Base-by-base conservation (phyloP, 441 rosid species). In the Manihot esculenta region DNA sequence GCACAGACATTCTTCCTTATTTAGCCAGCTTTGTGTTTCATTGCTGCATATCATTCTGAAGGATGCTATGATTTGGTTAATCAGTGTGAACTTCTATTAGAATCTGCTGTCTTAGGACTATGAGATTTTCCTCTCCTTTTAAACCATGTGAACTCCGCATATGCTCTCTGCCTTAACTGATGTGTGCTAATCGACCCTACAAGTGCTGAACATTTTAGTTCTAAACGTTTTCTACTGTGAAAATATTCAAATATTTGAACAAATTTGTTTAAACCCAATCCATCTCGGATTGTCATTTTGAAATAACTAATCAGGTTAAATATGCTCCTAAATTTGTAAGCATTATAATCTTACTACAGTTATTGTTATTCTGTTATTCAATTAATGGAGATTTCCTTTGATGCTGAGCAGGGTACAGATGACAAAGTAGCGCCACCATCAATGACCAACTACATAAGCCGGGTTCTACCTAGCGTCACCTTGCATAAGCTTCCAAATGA, bases 341-440 rank as follows among this genome's bases (percentile, higher is more conserved):
- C 21, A 11, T 27, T 27, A 30, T 65, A 18, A 41, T 49, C 13
- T 6, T 49, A 17, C 9, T n/a, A 33, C 1, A 30, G 24, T 30
- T 13, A 20, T 27, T 18, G 48, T 33, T 20, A n/a, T 11, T 20
- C 5, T 15, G 54, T 30, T 23, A 24, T 55, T 5, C 6, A 7
- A 14, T 20, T 26, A 7, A 57, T 1, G 7, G 17, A 30, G 13
- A 11, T 38, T 48, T 47, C 49, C 27, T n/a, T 72, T 51, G 61
- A 74, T 72, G 61, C 59, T 72, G 42, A 53, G 65, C 85, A 94
- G 99, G 99, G 99, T 75, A 86, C 83, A 87, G 93, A 92, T 18
- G 98, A 94, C 75, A 75, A 55, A 72, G 92, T 86, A 2, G 88
- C 82, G 66, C 89, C 97, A n/a, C 90, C 89, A 27, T 79, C 93